Base-by-base conservation (phyloP, 352 stramenopile species). In the Thalassiosira mediterranea region DNA sequence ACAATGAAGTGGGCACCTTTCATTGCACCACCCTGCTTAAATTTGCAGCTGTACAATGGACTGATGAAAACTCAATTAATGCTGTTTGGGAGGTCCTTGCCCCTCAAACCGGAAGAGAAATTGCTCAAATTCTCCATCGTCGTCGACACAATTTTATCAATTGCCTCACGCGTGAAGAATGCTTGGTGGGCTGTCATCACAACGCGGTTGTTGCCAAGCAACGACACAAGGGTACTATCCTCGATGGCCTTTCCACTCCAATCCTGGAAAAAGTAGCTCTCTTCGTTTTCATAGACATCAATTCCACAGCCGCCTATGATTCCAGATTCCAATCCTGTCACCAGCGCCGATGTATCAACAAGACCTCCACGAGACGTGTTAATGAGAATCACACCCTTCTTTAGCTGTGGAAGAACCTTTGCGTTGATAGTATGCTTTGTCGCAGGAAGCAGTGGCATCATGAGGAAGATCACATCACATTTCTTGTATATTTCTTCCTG, bases 321-420 rank as follows among this genome's bases (percentile, higher is more conserved):
- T 47, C 90, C 82, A 10, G 79, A 83, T 72, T 96, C 91, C 32
- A 97, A 84, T 11, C 89, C 93, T 42, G 89, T 69, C 23, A 97
- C 86, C 0, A 97, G 74, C 3, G 92, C 90, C 8, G 84, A 86
- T 13, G 92, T 96, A 68, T 96, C 90, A 34, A 97, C 90, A 4
- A 97, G 73, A 13, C 90, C 93, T 52, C 94, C 94, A 59, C 93
- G 93, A 25, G 89, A 94, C 10, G 93, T 96, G 74, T 97, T 97
- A 72, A 97, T 96, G 8, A 97, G 72, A 69, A 95, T 91, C 1
- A 96, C 92, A 13, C 88, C 77, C 31, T 94, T 67, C 80, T 97
- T 97, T 80, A 97, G 95, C 79, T 95, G 90, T 8, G 78, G 70
- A 47, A 97, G 90, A 51, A 89, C 91, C 25, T 91, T 79, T 7